Conservation (phyloP, 805 yeast genomes). For the Wickerhamomyces rabaulensis region DNA sequence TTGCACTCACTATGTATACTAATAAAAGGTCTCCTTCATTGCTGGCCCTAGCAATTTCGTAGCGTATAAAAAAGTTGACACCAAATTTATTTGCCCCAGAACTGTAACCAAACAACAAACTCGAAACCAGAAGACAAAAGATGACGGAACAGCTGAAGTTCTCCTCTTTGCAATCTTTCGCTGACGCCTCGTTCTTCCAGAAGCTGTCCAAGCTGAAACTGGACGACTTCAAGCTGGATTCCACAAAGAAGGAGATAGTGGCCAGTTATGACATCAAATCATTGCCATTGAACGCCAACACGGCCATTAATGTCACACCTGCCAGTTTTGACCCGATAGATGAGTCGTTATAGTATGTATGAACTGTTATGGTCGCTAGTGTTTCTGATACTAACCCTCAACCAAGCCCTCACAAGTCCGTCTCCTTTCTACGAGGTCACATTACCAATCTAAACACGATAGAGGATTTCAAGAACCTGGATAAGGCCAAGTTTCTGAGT, state of each 20-base stretch:
- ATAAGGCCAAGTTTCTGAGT: conserved; percentile 56
- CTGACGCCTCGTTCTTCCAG: conserved; percentile 85
- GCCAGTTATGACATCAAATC: conserved; percentile 27
- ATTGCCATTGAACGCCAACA: conserved; percentile 24
- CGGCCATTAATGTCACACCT: conserved; percentile 23
- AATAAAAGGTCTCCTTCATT: not conserved
- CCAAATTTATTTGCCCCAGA: too few relatives aligned
- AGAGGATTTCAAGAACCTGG: conserved; percentile 71
- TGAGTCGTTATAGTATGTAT: conserved; percentile 9
- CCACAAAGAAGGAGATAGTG: conserved; percentile 22
- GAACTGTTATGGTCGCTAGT: not conserved
- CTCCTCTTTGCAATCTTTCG: conserved; percentile 58
- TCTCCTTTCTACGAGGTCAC: conserved; percentile 31
- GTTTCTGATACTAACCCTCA: conserved; percentile 1
- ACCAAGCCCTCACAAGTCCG: conserved; percentile 16
- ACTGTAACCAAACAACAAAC: too few relatives aligned
- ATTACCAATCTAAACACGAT: conserved; percentile 70
- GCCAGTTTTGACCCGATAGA: conserved; percentile 26
- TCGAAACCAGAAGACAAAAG: not conserved
- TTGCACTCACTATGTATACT: not conserved
- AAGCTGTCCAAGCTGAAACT: conserved; percentile 68
- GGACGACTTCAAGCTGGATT: conserved; percentile 57
- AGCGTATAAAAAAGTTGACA: not conserved
- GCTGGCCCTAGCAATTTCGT: not conserved
- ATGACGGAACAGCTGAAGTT: conserved; percentile 19